Evolutionary conservation across 306 rosid species (phyloP).

Genomic region (Dryas alaskensis): DNA sequence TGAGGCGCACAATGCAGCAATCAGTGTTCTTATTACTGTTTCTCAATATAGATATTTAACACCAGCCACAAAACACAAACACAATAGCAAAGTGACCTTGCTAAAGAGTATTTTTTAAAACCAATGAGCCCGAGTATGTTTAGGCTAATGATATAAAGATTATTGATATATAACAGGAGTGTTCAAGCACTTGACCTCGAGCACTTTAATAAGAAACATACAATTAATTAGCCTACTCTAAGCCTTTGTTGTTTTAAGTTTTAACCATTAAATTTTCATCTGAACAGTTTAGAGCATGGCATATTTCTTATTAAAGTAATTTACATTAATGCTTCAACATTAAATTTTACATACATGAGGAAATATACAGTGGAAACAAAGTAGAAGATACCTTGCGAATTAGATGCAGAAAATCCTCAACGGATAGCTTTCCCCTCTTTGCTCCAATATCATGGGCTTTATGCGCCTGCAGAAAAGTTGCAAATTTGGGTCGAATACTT

Average conservation of each 20-base stretch:
- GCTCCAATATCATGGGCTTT: constrained; percentile 95
- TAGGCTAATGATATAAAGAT: neutral
- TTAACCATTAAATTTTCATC: neutral
- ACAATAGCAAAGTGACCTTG: neutral
- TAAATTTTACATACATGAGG: neutral
- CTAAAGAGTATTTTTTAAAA: neutral
- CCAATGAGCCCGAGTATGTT: neutral
- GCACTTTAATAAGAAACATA: neutral
- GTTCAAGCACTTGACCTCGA: neutral
- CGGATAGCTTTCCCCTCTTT: constrained; percentile 80
- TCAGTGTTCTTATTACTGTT: neutral
- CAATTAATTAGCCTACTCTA: neutral
- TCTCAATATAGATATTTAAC: neutral
- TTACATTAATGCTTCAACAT: neutral
- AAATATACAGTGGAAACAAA: constrained; percentile 1
- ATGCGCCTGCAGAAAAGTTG: constrained; percentile 54
- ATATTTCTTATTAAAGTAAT: neutral
- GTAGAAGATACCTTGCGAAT: constrained; percentile 70
- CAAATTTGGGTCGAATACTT: constrained; percentile 20
- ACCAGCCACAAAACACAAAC: neutral
- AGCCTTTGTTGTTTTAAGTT: neutral
- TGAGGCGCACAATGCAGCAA: neutral
- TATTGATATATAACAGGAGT: neutral
- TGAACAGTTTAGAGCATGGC: neutral
- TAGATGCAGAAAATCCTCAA: constrained; percentile 81